Evolutionary conservation across 2,329 filamentous ascomycete species (phyloP).

Genomic region (Microdochium trichocladiopsis): DNA sequence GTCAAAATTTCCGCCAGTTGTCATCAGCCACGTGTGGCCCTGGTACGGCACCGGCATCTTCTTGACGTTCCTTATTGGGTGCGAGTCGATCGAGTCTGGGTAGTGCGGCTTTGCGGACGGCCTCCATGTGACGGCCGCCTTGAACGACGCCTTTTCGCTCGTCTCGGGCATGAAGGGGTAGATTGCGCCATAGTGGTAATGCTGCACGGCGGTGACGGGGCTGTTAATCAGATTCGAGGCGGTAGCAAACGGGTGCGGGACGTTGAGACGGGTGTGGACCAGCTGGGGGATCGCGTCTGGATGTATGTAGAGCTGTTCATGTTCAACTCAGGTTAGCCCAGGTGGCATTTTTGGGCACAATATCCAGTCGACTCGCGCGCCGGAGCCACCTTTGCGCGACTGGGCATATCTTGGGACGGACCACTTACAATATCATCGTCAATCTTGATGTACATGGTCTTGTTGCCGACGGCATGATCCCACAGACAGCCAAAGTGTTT

Average conservation of each 20-base stretch:
- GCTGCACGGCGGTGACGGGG: slow-evolving; percentile 44
- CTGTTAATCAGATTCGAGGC: slow-evolving; percentile 52
- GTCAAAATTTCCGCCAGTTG: slow-evolving; percentile 30
- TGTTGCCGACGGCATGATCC: slow-evolving; percentile 19
- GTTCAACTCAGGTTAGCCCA: background rate
- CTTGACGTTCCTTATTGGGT: slow-evolving; percentile 18
- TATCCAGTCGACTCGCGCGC: too few relatives aligned
- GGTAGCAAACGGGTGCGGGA: slow-evolving; percentile 42
- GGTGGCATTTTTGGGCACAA: background rate
- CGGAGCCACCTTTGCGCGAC: too few relatives aligned
- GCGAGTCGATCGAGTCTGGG: slow-evolving; percentile 12
- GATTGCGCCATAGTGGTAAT: slow-evolving; percentile 44
- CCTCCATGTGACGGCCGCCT: slow-evolving; percentile 27
- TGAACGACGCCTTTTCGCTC: slow-evolving; percentile 13
- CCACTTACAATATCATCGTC: slow-evolving; percentile 37
- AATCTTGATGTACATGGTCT: slow-evolving; percentile 33
- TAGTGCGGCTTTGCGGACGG: slow-evolving; percentile 19
- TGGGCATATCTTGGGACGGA: too few relatives aligned
- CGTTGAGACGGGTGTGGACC: slow-evolving; percentile 41
- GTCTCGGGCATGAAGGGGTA: slow-evolving; percentile 45
- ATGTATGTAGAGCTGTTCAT: slow-evolving; percentile 18
- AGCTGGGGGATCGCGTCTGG: slow-evolving; percentile 40
- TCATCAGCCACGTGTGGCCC: slow-evolving; percentile 43
- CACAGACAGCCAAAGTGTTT: slow-evolving; percentile 27
- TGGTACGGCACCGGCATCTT: slow-evolving; percentile 26